Evolutionary conservation across 2,329 filamentous ascomycete species (phyloP), one percentile per base, ranked within the genome.

Genomic region (Fusarium odoratissimum): DNA sequence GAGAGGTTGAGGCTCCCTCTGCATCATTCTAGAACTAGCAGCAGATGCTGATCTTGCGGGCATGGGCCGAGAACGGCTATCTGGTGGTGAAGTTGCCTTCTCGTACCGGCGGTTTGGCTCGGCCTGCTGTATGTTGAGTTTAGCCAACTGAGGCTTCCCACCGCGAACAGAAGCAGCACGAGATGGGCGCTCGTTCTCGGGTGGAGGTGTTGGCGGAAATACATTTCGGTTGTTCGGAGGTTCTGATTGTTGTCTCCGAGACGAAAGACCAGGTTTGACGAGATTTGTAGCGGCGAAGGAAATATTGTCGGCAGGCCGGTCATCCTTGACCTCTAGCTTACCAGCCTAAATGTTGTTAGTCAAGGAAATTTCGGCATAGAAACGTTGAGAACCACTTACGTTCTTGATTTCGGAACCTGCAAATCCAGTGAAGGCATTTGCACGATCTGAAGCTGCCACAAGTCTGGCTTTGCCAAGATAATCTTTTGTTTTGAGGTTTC

Each of bases 171-270:
- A 91, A 33, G 86, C 85, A 57, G 84, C 89, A 28, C 90, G 86
- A 72, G 83, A 87, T 76, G 88, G 84, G 46, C 91, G 92, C 75
- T 98, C 95, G 70, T 90, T 89, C 85, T 99, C 96, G 10, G 96
- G 96, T 11, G 96, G 96, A 44, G 96, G 96, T n/a, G 96, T 98
- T n/a, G 96, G 96, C 23, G 96, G 96, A 84, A 98, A 98, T 71
- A 95, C 89, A 77, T 93, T 93, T 76, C 94, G 91, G 79, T 89
- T 90, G 72, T 91, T 85, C 1, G 94, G 93, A 13, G 94, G 94
- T 79, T 96, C 95, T 23, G 93, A 96, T 79, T 96, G 94, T 77
- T 97, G 94, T 78, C 93, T 89, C 73, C 93, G 90, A 78, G 93
- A 95, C 75, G 89, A 88, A 38, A 98, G 86, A 55, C 93, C 93